These are phyloP conservation scores for Cyamopsis tetragonoloba DNA, from an alignment of 306 rosid genomes.

Conservation along the genomic window DNA sequence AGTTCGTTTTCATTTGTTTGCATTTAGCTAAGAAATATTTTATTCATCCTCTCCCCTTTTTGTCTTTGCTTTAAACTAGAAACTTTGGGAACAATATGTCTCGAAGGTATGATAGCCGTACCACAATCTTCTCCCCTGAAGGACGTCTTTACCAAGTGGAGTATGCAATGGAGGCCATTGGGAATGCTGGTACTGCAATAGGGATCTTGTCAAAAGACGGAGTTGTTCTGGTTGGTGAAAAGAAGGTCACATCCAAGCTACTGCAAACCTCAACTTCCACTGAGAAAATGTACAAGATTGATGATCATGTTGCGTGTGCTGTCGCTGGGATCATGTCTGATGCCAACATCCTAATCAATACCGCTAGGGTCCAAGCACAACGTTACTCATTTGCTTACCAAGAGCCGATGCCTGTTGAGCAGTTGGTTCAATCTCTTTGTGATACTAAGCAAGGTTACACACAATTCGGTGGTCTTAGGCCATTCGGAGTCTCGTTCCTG, in stretches of 20 bases:
- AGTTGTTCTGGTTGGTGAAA: conserved; percentile 50
- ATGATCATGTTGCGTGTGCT: conserved; percentile 53
- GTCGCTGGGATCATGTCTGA: conserved; percentile 54
- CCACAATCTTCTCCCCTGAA: conserved; percentile 53
- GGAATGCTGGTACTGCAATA: conserved; percentile 53
- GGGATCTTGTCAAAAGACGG: conserved; percentile 52
- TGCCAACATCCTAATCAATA: conserved; percentile 50
- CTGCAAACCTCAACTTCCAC: conserved; percentile 53
- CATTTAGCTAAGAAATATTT: not conserved
- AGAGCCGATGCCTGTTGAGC: conserved; percentile 57
- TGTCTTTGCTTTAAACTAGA: conserved; percentile 18
- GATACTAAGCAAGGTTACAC: conserved; percentile 56
- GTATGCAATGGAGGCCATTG: conserved; percentile 57
- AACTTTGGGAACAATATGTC: conserved; percentile 34
- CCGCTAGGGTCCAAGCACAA: conserved; percentile 53
- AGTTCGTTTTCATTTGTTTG: not conserved
- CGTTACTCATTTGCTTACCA: conserved; percentile 43
- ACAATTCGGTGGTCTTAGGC: conserved; percentile 49
- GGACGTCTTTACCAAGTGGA: conserved; percentile 52
- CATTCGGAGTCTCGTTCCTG: conserved; percentile 49
- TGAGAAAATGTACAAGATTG: conserved; percentile 53
- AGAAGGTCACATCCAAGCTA: conserved; percentile 49
- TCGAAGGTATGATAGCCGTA: conserved; percentile 54
- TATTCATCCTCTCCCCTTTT: not conserved
- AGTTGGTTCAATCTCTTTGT: conserved; percentile 49